Evolutionary conservation across 179 eudicot species (phyloP).

Genomic region (Beta lomatogona): DNA sequence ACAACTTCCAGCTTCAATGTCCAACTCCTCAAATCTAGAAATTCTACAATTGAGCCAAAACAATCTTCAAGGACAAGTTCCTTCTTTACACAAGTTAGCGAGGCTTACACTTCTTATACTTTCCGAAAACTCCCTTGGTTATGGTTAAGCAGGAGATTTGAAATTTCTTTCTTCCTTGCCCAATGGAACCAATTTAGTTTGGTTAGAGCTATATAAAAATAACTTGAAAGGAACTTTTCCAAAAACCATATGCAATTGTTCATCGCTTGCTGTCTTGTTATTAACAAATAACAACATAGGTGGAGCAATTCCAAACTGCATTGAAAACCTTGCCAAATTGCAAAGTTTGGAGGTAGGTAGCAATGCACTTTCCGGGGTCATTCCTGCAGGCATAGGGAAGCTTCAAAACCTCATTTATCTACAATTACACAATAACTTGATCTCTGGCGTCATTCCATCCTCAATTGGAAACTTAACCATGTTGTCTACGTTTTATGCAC

Average conservation of each 20-base stretch:
- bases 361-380: constrained; percentile 20
- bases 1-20: not conserved
- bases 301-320: constrained; percentile 23
- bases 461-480: constrained; percentile 21
- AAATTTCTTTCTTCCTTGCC: constrained; percentile 18
- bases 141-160: not conserved
- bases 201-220: not conserved
- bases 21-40: constrained; percentile 10
- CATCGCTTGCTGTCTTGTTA: not conserved
- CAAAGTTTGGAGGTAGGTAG: not conserved
- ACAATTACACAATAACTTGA: not conserved
- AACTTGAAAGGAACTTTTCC: constrained; percentile 25
- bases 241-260: constrained; percentile 19
- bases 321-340: not conserved
- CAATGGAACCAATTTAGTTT: constrained; percentile 18
- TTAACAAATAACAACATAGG: not conserved
- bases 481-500: not conserved
- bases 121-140: not conserved
- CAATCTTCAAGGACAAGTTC: constrained; percentile 29
- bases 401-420: not conserved
- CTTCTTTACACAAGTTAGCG: constrained; percentile 7
- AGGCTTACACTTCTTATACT: not conserved
- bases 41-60: constrained; percentile 2
- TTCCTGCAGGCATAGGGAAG: constrained; percentile 26
- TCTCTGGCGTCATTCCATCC: constrained; percentile 20